phyloP scores from a whole-genome alignment of 2,329 filamentous ascomycete genomes.

The Lasiodiplodia hormozganensis region DNA sequence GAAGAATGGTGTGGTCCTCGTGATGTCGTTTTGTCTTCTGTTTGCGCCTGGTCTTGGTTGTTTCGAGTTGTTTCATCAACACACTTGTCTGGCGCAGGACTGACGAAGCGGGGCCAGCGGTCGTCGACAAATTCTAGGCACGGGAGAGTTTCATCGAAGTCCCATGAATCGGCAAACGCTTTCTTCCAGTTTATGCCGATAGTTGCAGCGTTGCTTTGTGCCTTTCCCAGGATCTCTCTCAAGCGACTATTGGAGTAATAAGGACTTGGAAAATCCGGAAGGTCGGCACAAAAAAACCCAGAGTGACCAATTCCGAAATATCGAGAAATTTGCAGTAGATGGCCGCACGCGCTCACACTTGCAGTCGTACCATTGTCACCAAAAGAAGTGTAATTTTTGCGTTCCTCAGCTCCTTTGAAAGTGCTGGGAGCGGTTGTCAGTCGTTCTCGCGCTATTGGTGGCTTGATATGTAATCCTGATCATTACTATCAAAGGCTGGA shows the following conservation, averaged over 20 bases:
- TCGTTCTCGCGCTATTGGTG: too few species aligned
- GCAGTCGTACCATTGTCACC: slow-evolving; percentile 1
- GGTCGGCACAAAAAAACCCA: slow-evolving; percentile 15
- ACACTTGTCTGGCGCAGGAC: too few species aligned
- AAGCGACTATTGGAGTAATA: not conserved
- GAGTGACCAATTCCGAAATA: not conserved
- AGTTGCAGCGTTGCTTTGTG: not conserved
- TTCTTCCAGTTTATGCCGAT: not conserved
- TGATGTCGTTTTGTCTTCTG: too few species aligned
- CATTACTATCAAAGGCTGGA: too few species aligned
- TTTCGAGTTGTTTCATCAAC: not conserved
- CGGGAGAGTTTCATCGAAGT: not conserved
- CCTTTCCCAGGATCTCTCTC: not conserved
- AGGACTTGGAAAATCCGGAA: not conserved
- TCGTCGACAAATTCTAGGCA: slow-evolving; percentile 2
- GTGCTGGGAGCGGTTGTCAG: not conserved
- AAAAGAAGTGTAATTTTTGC: slow-evolving; percentile 3
- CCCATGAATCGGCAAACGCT: not conserved
- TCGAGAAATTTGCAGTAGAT: slow-evolving; percentile 5
- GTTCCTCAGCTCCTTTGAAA: not conserved
- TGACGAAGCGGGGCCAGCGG: slow-evolving; percentile 6
- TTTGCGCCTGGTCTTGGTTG: too few species aligned
- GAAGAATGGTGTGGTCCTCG: rapidly evolving
- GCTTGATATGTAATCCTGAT: too few species aligned
- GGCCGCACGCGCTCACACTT: slow-evolving; percentile 10